These are phyloP conservation scores for Akebia trifoliata DNA, from an alignment of 164 flowering plant genomes.

Conservation along the genomic window DNA sequence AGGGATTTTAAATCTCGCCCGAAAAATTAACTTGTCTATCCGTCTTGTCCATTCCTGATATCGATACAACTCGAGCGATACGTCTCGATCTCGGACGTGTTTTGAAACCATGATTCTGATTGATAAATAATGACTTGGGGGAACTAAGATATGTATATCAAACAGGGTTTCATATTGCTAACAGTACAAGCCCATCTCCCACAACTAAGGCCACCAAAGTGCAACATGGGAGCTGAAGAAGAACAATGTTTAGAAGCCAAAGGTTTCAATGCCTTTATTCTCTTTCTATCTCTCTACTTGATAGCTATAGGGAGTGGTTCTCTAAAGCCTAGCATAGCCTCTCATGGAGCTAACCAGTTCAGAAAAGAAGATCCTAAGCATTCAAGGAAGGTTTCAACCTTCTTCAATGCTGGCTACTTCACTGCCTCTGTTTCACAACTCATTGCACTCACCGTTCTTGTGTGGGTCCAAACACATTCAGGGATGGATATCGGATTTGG, in stretches of 20 bases:
- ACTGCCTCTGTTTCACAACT: constrained; percentile 82
- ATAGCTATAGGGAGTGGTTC: constrained; percentile 94
- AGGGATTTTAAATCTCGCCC: too few relatives aligned
- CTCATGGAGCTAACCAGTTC: constrained; percentile 91
- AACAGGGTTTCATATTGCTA: constrained; percentile 68
- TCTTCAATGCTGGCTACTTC: constrained; percentile 83
- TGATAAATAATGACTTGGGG: too few relatives aligned
- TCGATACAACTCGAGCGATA: too few relatives aligned
- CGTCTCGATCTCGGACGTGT: too few relatives aligned
- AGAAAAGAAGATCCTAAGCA: constrained; percentile 35
- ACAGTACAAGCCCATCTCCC: constrained; percentile 87
- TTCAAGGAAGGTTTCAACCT: constrained; percentile 61
- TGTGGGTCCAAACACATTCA: constrained; percentile 76
- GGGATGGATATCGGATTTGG: constrained; percentile 94
- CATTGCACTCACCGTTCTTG: constrained; percentile 68
- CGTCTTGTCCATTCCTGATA: too few relatives aligned
- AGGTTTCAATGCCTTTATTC: constrained; percentile 43
- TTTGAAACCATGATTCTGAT: too few relatives aligned
- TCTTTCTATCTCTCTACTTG: constrained; percentile 48
- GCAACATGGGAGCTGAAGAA: constrained; percentile 39
- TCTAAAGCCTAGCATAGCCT: constrained; percentile 84
- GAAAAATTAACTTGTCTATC: too few relatives aligned
- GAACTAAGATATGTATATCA: neutral
- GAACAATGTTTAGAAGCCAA: constrained; percentile 35
- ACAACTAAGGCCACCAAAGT: constrained; percentile 64